Evolutionary conservation across 2,329 filamentous ascomycete species (phyloP), one percentile per base, ranked within the genome.

Genomic region (Penicillium hordei): DNA sequence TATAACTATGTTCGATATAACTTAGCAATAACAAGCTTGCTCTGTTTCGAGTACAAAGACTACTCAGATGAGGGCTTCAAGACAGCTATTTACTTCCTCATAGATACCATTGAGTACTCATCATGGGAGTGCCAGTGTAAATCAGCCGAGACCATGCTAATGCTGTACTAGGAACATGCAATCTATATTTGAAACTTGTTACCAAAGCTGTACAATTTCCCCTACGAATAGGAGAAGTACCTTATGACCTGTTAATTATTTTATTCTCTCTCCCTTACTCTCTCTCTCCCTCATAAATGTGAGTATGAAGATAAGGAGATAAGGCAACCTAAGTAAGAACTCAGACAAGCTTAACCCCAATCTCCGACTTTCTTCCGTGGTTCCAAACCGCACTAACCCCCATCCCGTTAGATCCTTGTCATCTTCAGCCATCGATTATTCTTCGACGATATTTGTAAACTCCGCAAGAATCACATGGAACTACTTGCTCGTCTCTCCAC

Each of bases 271-370:
- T 5, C 31, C 5, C 29, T 5, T n/a, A n/a, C 29, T 31, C 29
- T 31, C 5, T 33, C 31, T 4, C 29, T 1, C 31, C 12, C 31
- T 6, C 12, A 1, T 15, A 33, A 33, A 33, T 15, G 12, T 33
- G 31, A 33, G 12, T 33, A 33, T 33, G 31, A n/a, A n/a, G n/a
- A n/a, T n/a, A n/a, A n/a, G n/a, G n/a, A n/a, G n/a, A n/a, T n/a
- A n/a, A n/a, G n/a, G n/a, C n/a, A n/a, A n/a, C n/a, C n/a, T n/a
- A n/a, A n/a, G 31, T 33, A 33, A 5, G 31, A 33, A 33, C 12
- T 13, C 13, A 33, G 31, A 40, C 33, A 45, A 46, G 25, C 49
- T 48, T 57, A 57, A 57, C 27, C 17, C 55, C 55, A 15, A 53
- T 53, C 21, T 57, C 49, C 55, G 55, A 13, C 4, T 38, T 51